phyloP scores from a whole-genome alignment of 1,284 basidiomycete species.

The Cryptococcus jaspeensis region DNA sequence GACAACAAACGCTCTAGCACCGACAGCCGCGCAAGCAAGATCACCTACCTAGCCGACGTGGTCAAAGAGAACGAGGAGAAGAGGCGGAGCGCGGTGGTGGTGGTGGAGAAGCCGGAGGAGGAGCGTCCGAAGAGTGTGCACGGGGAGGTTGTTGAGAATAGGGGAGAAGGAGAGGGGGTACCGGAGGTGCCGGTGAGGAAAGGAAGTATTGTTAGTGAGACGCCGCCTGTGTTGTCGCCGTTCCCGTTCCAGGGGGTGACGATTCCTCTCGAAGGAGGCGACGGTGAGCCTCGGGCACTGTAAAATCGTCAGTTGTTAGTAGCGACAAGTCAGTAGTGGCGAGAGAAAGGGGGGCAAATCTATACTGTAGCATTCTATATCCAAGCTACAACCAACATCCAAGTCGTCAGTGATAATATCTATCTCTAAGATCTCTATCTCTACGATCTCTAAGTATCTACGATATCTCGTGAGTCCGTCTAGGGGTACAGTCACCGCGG shows the following conservation, averaged over 20 bases:
- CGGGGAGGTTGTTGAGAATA: not conserved
- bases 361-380: constrained; percentile 2
- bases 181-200: not conserved
- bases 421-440: not conserved
- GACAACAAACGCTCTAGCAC: not conserved
- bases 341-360: too few relatives aligned
- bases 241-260: not conserved
- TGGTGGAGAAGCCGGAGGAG: not conserved
- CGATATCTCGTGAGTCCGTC: not conserved
- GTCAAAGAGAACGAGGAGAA: constrained; percentile 11
- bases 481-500: not conserved
- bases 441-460: not conserved
- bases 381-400: too few relatives aligned
- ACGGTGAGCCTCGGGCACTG: not conserved
- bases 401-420: too few relatives aligned
- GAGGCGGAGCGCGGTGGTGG: not conserved
- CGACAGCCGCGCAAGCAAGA: constrained; percentile 7
- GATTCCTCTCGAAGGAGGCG: not conserved
- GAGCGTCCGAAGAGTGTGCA: not conserved
- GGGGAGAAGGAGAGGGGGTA: not conserved
- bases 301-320: not conserved
- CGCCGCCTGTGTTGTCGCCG: constrained; percentile 1
- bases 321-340: too few relatives aligned
- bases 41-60: constrained; percentile 26
- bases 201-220: not conserved